Evolutionary conservation across 2,329 filamentous ascomycete species (phyloP).

Genomic region (Hypoxylon sp.): DNA sequence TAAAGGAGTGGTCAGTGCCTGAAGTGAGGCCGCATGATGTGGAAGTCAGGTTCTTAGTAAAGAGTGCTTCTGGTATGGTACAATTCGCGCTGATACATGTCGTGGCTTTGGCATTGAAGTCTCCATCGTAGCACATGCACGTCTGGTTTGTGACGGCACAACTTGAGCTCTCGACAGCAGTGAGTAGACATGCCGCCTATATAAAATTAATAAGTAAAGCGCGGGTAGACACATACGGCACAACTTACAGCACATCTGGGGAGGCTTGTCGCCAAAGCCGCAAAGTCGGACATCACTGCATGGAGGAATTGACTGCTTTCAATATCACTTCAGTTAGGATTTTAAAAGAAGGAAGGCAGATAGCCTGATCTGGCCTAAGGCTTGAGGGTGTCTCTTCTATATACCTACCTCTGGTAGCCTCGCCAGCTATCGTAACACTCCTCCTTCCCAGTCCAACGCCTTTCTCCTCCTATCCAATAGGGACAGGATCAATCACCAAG

Average conservation of each 20-base stretch:
- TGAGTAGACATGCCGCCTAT: background rate
- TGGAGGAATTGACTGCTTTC: background rate
- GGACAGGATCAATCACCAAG: background rate
- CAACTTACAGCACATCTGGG: background rate
- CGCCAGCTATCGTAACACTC: background rate
- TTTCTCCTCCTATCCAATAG: background rate
- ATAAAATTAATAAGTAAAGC: background rate
- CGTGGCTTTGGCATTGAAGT: constrained; percentile 1
- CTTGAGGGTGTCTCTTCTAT: background rate
- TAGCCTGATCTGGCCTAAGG: background rate
- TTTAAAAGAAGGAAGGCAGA: background rate
- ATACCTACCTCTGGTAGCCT: background rate
- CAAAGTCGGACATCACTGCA: background rate
- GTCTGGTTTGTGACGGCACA: constrained; percentile 1
- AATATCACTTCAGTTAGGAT: background rate
- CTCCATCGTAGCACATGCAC: background rate
- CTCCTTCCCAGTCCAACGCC: background rate
- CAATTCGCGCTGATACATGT: background rate
- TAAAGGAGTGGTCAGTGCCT: background rate
- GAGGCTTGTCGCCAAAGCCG: background rate
- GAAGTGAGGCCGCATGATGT: background rate
- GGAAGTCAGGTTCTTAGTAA: background rate
- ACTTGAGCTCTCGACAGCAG: background rate
- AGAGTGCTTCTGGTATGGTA: background rate
- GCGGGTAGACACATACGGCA: background rate